These are phyloP conservation scores for Aquilaria yunnanensis DNA, from an alignment of 345 rosid genomes.

Conservation along the genomic window DNA sequence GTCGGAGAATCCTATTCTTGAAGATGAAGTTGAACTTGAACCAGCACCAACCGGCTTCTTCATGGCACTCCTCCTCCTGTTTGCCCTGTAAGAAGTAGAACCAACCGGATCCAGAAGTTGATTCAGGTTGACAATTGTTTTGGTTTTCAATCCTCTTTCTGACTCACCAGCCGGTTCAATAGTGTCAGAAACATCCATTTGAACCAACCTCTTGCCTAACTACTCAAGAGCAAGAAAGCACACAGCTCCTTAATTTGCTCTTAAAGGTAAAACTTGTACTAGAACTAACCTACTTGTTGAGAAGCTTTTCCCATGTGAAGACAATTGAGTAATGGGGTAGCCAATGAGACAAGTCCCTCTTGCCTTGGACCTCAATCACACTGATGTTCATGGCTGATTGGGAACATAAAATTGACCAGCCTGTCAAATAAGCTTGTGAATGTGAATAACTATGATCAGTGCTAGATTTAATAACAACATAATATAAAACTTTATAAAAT, in stretches of 20 bases:
- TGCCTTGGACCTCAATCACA: slow-evolving; percentile 24
- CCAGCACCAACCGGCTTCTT: slow-evolving; percentile 63
- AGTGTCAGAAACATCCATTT: slow-evolving; percentile 39
- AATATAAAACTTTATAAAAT: too few relatives aligned
- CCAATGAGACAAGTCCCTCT: slow-evolving; percentile 6
- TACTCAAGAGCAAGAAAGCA: slow-evolving; percentile 12
- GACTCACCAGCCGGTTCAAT: slow-evolving; percentile 42
- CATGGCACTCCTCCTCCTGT: slow-evolving; percentile 51
- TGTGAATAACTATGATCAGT: too few relatives aligned
- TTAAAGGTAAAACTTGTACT: too few relatives aligned
- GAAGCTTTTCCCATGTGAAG: slow-evolving; percentile 16
- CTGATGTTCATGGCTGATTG: slow-evolving; percentile 16
- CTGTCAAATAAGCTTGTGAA: too few relatives aligned
- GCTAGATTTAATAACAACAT: too few relatives aligned
- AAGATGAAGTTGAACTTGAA: slow-evolving; percentile 32
- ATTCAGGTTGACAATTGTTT: slow-evolving; percentile 17
- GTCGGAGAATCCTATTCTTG: slow-evolving; percentile 65
- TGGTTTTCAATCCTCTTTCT: slow-evolving; percentile 19
- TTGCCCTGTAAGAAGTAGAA: slow-evolving; percentile 20
- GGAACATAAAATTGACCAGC: too few relatives aligned
- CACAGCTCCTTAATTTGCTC: background rate
- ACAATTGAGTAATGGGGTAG: slow-evolving; percentile 16
- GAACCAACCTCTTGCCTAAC: slow-evolving; percentile 28
- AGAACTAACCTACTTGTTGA: slow-evolving; percentile 34
- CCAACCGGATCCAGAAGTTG: slow-evolving; percentile 31